phyloP scores from a whole-genome alignment of 371 early-diverging fungal genomes.

The Mucor indicus region DNA sequence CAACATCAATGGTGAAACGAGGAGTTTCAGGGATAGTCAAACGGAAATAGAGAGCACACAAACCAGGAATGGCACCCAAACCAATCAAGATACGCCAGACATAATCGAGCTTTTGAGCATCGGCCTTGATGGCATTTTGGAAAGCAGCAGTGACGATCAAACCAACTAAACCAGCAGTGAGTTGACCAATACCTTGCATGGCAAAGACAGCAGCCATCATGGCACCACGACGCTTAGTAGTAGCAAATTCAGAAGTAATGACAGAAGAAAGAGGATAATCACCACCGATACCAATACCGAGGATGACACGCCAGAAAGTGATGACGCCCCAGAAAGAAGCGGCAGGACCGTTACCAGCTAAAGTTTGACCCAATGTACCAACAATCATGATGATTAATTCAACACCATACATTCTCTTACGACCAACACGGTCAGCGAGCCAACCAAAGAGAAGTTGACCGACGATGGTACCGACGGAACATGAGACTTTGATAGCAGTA shows the following conservation, averaged over 20 bases:
- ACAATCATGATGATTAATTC: slow-evolving; percentile 77
- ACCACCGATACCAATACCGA: slow-evolving; percentile 81
- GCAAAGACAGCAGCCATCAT: slow-evolving; percentile 86
- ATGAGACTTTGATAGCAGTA: slow-evolving; percentile 69
- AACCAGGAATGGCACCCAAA: slow-evolving; percentile 69
- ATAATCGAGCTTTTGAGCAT: slow-evolving; percentile 60
- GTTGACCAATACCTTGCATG: slow-evolving; percentile 84
- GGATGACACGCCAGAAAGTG: slow-evolving; percentile 73
- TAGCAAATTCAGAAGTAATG: slow-evolving; percentile 83
- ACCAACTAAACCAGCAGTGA: slow-evolving; percentile 69
- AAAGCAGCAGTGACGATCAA: slow-evolving; percentile 57
- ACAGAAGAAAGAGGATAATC: slow-evolving; percentile 75
- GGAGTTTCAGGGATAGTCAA: slow-evolving; percentile 87
- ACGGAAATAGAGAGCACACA: slow-evolving; percentile 65
- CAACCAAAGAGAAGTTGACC: slow-evolving; percentile 80
- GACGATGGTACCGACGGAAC: slow-evolving; percentile 72
- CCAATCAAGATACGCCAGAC: slow-evolving; percentile 79
- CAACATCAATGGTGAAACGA: slow-evolving; percentile 74
- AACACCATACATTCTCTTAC: slow-evolving; percentile 81
- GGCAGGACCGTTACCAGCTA: slow-evolving; percentile 57
- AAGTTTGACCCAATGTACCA: slow-evolving; percentile 69
- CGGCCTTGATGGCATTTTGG: slow-evolving; percentile 48
- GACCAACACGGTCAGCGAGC: slow-evolving; percentile 75
- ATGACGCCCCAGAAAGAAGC: slow-evolving; percentile 64
- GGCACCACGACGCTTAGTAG: slow-evolving; percentile 70